Conservation (phyloP, 306 rosid genomes). For the Crataegus laevigata region DNA sequence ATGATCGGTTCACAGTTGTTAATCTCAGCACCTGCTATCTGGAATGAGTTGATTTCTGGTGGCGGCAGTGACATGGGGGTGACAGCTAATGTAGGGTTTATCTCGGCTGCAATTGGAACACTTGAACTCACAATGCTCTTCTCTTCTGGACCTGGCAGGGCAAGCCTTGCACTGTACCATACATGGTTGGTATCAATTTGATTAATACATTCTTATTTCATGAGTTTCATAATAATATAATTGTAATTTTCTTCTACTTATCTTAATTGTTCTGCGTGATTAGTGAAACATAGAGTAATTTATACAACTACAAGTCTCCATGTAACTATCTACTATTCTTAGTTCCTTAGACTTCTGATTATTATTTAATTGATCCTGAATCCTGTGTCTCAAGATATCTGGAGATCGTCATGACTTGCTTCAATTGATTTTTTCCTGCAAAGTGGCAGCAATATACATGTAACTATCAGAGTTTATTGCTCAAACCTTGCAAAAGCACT, state of each 20-base stretch:
- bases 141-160: constrained; percentile 90
- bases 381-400: not conserved
- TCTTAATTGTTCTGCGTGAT: not conserved
- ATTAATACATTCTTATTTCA: not conserved
- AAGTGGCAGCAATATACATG: constrained; percentile 6
- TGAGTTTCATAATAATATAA: not conserved
- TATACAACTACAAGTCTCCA: not conserved
- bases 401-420: not conserved
- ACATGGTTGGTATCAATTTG: constrained; percentile 23
- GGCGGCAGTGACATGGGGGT: constrained; percentile 41
- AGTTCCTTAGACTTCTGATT: constrained; percentile 6
- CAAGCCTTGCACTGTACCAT: constrained; percentile 74
- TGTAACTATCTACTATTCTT: constrained; percentile 7
- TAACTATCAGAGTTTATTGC: constrained; percentile 9
- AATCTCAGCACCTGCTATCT: constrained; percentile 21
- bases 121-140: constrained; percentile 41
- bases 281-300: not conserved
- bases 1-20: constrained; percentile 69
- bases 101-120: constrained; percentile 28
- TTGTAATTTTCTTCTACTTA: not conserved
- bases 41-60: constrained; percentile 29
- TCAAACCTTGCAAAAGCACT: constrained; percentile 97
- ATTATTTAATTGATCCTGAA: constrained; percentile 8
- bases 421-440: not conserved
- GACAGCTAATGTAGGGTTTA: constrained; percentile 30